phyloP scores from a whole-genome alignment of 495 filamentous ascomycete genomes.

The Hypomontagnella monticulosa region DNA sequence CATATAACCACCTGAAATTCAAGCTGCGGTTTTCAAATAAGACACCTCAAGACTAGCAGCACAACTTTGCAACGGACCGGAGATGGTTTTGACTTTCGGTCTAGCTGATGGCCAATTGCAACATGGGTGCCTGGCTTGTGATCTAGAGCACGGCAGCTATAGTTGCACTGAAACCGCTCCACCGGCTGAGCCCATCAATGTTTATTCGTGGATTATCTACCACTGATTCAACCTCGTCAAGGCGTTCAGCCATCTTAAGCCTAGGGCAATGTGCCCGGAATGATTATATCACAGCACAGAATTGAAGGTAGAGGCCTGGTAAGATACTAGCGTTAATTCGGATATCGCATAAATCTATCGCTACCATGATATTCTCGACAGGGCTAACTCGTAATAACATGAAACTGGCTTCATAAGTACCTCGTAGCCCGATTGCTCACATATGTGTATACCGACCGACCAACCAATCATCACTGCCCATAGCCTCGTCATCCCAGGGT shows the following conservation, averaged over 20 bases:
- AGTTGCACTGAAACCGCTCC: not conserved
- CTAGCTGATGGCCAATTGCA: not conserved
- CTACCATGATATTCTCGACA: too few species aligned
- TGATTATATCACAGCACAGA: too few species aligned
- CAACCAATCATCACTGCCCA: not conserved
- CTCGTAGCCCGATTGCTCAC: not conserved
- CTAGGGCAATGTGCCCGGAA: too few species aligned
- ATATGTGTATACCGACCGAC: not conserved
- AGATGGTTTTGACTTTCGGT: not conserved
- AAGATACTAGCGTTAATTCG: too few species aligned
- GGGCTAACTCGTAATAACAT: not conserved
- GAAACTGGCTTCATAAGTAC: not conserved
- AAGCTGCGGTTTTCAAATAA: constrained; percentile 1
- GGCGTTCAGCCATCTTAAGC: too few species aligned
- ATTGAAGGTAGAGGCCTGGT: too few species aligned
- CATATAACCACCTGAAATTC: not conserved
- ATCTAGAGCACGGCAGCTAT: not conserved
- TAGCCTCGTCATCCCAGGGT: constrained; percentile 29
- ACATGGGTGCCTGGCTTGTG: not conserved
- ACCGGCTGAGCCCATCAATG: not conserved
- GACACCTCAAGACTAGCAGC: not conserved
- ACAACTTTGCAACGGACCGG: not conserved
- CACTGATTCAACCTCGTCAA: too few species aligned
- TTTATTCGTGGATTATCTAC: too few species aligned
- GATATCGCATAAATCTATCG: too few species aligned